These are phyloP conservation scores for Panaeolus papilionaceus DNA, from an alignment of 768 basidiomycete species.

Conservation along the genomic window DNA sequence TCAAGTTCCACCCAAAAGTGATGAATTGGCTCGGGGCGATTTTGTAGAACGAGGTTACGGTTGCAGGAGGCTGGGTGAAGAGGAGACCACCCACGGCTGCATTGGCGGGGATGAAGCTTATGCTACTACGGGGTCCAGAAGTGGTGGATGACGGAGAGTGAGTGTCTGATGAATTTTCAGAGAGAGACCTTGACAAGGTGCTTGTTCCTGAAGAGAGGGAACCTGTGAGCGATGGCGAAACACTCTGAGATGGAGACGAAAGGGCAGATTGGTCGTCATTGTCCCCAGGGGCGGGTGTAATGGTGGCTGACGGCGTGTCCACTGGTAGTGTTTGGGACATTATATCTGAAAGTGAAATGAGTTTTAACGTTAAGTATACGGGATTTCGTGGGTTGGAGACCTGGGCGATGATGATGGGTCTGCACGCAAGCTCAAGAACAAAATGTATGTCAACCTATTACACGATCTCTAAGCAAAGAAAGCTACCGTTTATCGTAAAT, in stretches of 20 bases:
- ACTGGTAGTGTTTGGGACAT: neutral
- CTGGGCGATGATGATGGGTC: too few relatives aligned
- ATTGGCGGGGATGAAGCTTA: constrained; percentile 32
- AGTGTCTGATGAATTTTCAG: neutral
- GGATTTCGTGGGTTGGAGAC: too few relatives aligned
- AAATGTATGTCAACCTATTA: too few relatives aligned
- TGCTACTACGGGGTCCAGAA: constrained; percentile 22
- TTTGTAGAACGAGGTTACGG: constrained; percentile 87
- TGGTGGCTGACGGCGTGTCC: neutral
- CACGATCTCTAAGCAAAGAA: neutral
- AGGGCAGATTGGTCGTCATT: neutral
- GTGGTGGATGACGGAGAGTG: neutral
- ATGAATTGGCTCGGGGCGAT: constrained; percentile 75
- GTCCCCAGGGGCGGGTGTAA: neutral
- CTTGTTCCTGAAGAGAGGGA: neutral
- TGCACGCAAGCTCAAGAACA: too few relatives aligned
- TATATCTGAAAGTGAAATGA: too few relatives aligned
- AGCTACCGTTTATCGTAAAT: neutral
- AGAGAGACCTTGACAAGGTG: neutral
- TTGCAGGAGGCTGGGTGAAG: constrained; percentile 83
- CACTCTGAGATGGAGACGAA: neutral
- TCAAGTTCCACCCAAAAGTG: constrained; percentile 94
- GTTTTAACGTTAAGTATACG: too few relatives aligned
- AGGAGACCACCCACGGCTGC: constrained; percentile 66
- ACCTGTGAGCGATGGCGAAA: neutral